A percentile compares a stretch with the other conserved stretches of the same genome.
phyloP scores from a whole-genome alignment of 2,329 filamentous ascomycete genomes.

The Talaromyces albobiverticillius region DNA sequence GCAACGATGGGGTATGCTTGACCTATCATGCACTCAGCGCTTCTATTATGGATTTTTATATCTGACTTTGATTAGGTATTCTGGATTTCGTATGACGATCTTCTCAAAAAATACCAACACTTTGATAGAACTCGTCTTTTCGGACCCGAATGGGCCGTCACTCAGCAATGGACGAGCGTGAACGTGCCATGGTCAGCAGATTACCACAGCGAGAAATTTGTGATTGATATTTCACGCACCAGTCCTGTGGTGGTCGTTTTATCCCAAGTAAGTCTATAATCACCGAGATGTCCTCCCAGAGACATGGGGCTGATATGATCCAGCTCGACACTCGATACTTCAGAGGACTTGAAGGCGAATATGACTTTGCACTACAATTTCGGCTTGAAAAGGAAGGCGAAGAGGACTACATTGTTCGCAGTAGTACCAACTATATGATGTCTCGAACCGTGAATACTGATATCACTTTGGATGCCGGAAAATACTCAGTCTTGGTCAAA shows the following conservation, averaged over 20 bases:
- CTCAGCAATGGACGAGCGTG: conserved; percentile 60
- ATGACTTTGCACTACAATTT: conserved; percentile 58
- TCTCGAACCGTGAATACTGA: conserved; percentile 74
- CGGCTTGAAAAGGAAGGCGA: conserved; percentile 59
- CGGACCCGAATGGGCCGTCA: conserved; percentile 58
- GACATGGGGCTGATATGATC: conserved; percentile 16
- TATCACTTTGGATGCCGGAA: conserved; percentile 69
- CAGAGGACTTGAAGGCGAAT: conserved; percentile 55
- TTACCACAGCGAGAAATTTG: conserved; percentile 60
- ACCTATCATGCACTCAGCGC: not conserved
- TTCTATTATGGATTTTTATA: not conserved
- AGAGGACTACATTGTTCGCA: conserved; percentile 58
- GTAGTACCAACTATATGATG: conserved; percentile 59
- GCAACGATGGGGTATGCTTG: conserved; percentile 62
- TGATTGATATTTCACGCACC: conserved; percentile 50
- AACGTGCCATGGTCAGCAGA: conserved; percentile 60
- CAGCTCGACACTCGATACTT: conserved; percentile 61
- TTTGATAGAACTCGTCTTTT: conserved; percentile 62
- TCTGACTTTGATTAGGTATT: conserved; percentile 42
- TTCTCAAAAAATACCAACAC: conserved; percentile 57
- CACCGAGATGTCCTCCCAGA: not conserved
- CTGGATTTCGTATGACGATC: conserved; percentile 60
- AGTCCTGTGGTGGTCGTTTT: conserved; percentile 58
- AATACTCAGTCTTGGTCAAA: conserved; percentile 73
- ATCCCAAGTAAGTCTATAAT: conserved; percentile 42